Base-by-base conservation (phyloP, 208 protist species). In the Naegleria fowleri region DNA sequence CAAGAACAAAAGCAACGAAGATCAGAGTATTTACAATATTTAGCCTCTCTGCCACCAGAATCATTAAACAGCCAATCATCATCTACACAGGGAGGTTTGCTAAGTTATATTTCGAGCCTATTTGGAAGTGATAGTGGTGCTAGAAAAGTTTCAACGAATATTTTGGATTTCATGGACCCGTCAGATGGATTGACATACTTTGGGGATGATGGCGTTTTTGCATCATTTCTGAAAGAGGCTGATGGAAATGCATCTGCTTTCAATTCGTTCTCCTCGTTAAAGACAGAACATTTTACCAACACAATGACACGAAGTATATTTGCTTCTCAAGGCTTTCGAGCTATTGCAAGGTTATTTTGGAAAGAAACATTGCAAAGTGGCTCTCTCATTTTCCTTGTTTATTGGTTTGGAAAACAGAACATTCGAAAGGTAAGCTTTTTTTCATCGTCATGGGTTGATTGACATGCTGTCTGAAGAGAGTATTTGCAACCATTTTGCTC, bases 321-420 rank as follows among this genome's bases (percentile, higher is more conserved):
- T 36, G 25, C 5, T 36, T 79, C 67, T 9, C 19, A 9, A 36
- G 29, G 29, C 9, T 79, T 79, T 33, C 19, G 25, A 79, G 7
- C 67, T 36, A 11, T 79, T 36, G 29, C n/a, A 36, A 79, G n/a
- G 36, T 79, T 79, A 79, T 79, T 79, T 79, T 19, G 67, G n/a
- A 36, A 29, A 7, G 67, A 79, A 79, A 79, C 67, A 25, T 36
- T 79, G 9, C 67, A 79, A 33, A 79, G 67, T 79, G 25, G 29
- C 6, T 79, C 29, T 36, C n/a, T 36, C 6, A 36, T 79, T 36
- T 36, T 79, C n/a, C 29, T 79, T 36, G 67, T 79, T 36, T 79
- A 79, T 79, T 79, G 67, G 67, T 79, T 79, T 79, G 16, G 29
- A 15, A 79, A 79, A 79, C 67, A 79, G 25, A 79, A 79, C n/a